phyloP scores from a whole-genome alignment of 352 stramenopile genomes.

The Phytophthora litchii region DNA sequence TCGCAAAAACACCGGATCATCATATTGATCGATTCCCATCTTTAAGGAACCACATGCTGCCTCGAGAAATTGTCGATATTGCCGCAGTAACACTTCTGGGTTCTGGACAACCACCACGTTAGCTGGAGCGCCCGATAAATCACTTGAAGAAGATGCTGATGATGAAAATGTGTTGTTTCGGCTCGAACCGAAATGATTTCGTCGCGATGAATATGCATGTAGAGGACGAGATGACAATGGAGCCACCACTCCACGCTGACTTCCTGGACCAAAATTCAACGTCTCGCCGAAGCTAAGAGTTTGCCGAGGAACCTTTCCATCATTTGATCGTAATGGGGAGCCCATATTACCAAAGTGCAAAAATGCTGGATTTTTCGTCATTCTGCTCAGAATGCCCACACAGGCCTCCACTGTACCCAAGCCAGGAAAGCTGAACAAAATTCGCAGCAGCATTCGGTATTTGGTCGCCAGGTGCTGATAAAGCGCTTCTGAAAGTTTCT shows the following conservation, averaged over 20 bases:
- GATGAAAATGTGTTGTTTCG: slow-evolving; percentile 46
- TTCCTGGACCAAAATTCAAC: slow-evolving; percentile 49
- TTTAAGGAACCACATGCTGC: slow-evolving; percentile 60
- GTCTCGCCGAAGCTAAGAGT: slow-evolving; percentile 68
- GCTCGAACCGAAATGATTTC: slow-evolving; percentile 36
- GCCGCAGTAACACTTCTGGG: slow-evolving; percentile 67
- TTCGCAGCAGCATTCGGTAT: slow-evolving; percentile 77
- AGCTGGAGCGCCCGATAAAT: slow-evolving; percentile 22
- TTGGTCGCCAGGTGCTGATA: slow-evolving; percentile 78
- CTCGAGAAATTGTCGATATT: slow-evolving; percentile 82
- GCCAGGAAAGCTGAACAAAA: slow-evolving; percentile 77
- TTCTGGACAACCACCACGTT: slow-evolving; percentile 63
- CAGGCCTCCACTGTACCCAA: slow-evolving; percentile 76
- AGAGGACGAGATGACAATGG: slow-evolving; percentile 22
- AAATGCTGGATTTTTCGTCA: slow-evolving; percentile 75
- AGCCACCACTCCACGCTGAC: slow-evolving; percentile 30
- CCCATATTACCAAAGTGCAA: slow-evolving; percentile 62
- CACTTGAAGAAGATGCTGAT: slow-evolving; percentile 50
- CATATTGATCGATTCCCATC: slow-evolving; percentile 62
- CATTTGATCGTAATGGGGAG: slow-evolving; percentile 49
- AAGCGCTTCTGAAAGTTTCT: slow-evolving; percentile 62
- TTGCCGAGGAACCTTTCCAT: slow-evolving; percentile 50
- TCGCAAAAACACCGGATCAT: slow-evolving; percentile 66
- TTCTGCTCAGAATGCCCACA: slow-evolving; percentile 73
- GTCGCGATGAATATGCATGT: slow-evolving; percentile 33